These are phyloP conservation scores for Tetraselmis striata DNA, from an alignment of 139 green algal genomes.

Conservation along the genomic window DNA sequence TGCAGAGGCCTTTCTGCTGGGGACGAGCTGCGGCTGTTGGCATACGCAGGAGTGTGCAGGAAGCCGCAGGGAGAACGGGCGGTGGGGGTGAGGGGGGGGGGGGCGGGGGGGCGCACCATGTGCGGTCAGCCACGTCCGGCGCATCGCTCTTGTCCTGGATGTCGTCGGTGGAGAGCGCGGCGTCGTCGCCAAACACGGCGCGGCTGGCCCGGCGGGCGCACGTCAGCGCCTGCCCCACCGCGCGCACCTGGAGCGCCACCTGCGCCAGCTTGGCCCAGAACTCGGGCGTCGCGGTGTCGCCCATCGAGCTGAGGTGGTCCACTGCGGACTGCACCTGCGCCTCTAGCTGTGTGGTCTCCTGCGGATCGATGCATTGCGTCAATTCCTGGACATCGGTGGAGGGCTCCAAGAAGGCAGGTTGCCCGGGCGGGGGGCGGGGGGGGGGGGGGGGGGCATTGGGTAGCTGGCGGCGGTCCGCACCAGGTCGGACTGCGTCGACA, in stretches of 20 bases:
- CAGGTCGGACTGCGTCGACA: neutral
- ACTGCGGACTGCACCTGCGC: neutral
- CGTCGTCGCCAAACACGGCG: neutral
- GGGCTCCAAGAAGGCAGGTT: no score
- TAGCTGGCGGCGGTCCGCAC: neutral
- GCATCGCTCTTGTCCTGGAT: neutral
- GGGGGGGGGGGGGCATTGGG: no score
- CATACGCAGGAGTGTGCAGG: no score
- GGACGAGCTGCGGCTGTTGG: no score
- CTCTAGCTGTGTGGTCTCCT: neutral
- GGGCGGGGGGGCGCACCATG: neutral
- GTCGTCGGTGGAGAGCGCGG: neutral
- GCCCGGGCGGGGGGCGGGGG: no score
- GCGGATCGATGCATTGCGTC: neutral
- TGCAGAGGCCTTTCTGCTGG: no score
- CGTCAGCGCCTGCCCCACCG: neutral
- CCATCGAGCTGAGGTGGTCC: neutral
- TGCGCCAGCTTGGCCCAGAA: neutral
- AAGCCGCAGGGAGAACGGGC: no score
- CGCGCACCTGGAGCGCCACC: neutral
- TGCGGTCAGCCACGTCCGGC: neutral
- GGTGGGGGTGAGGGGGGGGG: no score
- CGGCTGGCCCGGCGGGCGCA: neutral
- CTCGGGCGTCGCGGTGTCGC: neutral
- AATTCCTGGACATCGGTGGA: no score